Evolutionary conservation across 2,329 filamentous ascomycete species (phyloP).

Genomic region (Camptophora hylomeconis): DNA sequence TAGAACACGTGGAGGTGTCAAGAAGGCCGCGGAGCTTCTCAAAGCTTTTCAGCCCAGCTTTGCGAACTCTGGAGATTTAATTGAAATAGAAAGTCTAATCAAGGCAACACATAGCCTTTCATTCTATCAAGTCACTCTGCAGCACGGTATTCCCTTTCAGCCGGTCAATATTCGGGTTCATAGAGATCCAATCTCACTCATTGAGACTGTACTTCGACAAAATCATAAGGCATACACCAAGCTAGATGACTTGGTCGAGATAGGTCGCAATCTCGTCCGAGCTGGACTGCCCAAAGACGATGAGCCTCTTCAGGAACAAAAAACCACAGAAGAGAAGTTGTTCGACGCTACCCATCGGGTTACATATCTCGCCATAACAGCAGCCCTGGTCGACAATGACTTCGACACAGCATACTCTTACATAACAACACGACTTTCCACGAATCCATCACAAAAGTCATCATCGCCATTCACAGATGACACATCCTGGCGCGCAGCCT

Average conservation of each 20-base stretch:
- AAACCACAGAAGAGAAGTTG: constrained; percentile 5
- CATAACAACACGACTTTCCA: constrained; percentile 44
- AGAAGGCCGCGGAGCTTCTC: constrained; percentile 43
- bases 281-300: constrained; percentile 27
- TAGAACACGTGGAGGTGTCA: constrained; percentile 47
- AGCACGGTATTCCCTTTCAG: constrained; percentile 52
- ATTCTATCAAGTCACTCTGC: constrained; percentile 50
- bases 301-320: constrained; percentile 10
- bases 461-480: constrained; percentile 33
- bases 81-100: constrained; percentile 40
- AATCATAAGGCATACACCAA: constrained; percentile 50
- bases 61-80: constrained; percentile 25
- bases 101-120: constrained; percentile 51
- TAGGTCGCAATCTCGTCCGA: constrained; percentile 44
- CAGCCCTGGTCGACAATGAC: constrained; percentile 30
- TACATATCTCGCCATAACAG: constrained; percentile 32
- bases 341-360: constrained; percentile 32
- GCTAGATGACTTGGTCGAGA: constrained; percentile 49
- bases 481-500: constrained; percentile 51
- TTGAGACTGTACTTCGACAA: constrained; percentile 49
- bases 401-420: constrained; percentile 55
- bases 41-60: constrained; percentile 31
- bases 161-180: constrained; percentile 54
- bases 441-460: constrained; percentile 15
- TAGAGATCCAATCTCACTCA: constrained; percentile 44